These are phyloP conservation scores for Mercurialis annua DNA, from an alignment of 345 rosid species.

Conservation along the genomic window DNA sequence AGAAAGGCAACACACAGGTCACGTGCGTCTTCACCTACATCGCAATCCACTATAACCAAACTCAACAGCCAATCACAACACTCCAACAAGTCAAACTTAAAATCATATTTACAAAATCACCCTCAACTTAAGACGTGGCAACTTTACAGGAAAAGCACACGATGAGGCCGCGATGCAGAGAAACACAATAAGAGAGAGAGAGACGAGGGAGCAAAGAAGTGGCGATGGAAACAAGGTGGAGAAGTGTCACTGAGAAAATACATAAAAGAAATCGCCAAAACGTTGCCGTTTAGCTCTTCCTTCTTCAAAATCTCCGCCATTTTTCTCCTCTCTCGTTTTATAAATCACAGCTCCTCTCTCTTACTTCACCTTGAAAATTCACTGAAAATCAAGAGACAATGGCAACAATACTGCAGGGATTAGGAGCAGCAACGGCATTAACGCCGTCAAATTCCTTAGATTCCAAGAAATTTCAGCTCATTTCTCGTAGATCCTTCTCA, in stretches of 20 bases:
- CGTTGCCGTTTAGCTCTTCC: no score
- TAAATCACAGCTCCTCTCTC: constrained; percentile 14
- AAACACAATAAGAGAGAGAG: not conserved
- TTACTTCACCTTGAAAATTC: not conserved
- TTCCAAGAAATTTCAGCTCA: constrained; percentile 40
- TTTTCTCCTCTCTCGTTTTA: constrained; percentile 5
- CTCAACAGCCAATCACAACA: not conserved
- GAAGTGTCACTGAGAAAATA: not conserved
- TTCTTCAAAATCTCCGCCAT: constrained; percentile 57
- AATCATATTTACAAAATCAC: no score
- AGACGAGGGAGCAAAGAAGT: not conserved
- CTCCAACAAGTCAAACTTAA: not conserved
- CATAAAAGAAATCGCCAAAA: constrained; percentile 34
- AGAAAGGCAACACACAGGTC: not conserved
- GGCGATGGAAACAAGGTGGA: constrained; percentile 34
- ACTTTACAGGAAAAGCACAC: no score
- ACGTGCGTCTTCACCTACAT: not conserved
- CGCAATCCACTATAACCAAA: not conserved
- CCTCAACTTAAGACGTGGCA: not conserved
- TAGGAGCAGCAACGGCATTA: constrained; percentile 53
- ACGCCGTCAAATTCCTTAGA: constrained; percentile 45
- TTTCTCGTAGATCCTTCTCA: constrained; percentile 44
- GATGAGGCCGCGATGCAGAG: not conserved
- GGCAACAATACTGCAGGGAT: constrained; percentile 62
- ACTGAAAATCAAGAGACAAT: constrained; percentile 22